These are phyloP conservation scores for Talaromyces borbonicus DNA, from an alignment of 495 filamentous ascomycete genomes.

Conservation along the genomic window DNA sequence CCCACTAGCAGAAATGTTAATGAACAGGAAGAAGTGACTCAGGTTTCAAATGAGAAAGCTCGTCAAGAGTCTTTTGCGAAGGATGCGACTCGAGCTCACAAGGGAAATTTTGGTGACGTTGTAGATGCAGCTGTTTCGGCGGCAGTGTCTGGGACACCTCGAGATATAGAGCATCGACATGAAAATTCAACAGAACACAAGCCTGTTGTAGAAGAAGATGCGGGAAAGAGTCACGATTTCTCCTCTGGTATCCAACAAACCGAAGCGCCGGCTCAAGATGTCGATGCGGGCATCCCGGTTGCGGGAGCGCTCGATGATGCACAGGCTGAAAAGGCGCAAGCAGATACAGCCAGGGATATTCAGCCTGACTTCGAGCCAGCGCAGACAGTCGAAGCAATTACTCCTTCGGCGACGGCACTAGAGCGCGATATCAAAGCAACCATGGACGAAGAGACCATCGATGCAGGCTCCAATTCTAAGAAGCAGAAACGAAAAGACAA, in stretches of 20 bases:
- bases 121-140: slow-evolving; percentile 20
- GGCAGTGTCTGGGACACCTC: not conserved
- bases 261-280: slow-evolving; percentile 14
- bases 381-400: not conserved
- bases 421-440: too few species aligned
- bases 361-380: not conserved
- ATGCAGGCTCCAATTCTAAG: slow-evolving; percentile 13
- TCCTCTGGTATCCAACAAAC: not conserved
- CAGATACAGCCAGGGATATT: slow-evolving; percentile 8
- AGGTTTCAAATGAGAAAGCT: not conserved
- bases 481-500: slow-evolving; percentile 28
- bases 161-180: too few species aligned
- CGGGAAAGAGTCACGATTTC: not conserved
- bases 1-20: not conserved
- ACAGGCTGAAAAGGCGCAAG: not conserved
- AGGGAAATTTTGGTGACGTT: slow-evolving; percentile 14
- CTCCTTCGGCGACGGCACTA: too few species aligned
- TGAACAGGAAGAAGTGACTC: not conserved
- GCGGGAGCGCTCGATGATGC: not conserved
- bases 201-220: too few species aligned
- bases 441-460: not conserved
- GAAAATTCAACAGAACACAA: too few species aligned
- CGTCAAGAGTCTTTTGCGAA: not conserved
- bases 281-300: slow-evolving; percentile 16
- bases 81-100: too few species aligned